Conservation (phyloP, 176 grass and related monocot genomes). For the Triticum turgidum region DNA sequence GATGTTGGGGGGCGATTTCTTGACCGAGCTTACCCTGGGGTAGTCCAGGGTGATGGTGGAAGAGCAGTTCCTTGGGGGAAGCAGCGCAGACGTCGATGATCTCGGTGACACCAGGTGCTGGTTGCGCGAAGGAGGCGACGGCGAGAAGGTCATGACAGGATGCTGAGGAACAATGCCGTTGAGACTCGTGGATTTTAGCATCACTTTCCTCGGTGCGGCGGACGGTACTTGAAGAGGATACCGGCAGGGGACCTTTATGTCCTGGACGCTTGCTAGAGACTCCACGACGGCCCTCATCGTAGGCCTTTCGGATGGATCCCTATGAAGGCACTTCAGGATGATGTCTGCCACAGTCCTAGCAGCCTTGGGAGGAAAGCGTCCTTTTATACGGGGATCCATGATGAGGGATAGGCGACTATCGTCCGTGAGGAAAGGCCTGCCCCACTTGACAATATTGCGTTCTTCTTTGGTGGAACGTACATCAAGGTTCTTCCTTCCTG, state of each 20-base stretch:
- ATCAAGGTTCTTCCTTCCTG: slow-evolving; percentile 86
- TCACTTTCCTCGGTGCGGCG: slow-evolving; percentile 58
- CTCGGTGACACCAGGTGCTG: slow-evolving; percentile 41
- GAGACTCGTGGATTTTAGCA: slow-evolving; percentile 88
- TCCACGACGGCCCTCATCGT: slow-evolving; percentile 86
- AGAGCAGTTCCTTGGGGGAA: slow-evolving; percentile 57
- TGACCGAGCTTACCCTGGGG: slow-evolving; percentile 48
- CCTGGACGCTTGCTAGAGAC: slow-evolving; percentile 57
- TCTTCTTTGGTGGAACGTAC: slow-evolving; percentile 70
- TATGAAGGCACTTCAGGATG: slow-evolving; percentile 78
- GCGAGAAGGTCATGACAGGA: slow-evolving; percentile 53
- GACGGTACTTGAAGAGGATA: slow-evolving; percentile 92
- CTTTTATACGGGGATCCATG: slow-evolving; percentile 91
- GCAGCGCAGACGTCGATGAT: slow-evolving; percentile 54
- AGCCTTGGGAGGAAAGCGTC: slow-evolving; percentile 84
- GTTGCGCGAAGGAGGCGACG: slow-evolving; percentile 44
- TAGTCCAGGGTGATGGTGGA: slow-evolving; percentile 62
- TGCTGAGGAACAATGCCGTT: slow-evolving; percentile 64
- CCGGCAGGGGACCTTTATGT: slow-evolving; percentile 75
- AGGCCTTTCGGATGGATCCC: slow-evolving; percentile 81
- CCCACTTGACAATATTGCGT: slow-evolving; percentile 86
- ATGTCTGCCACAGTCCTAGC: slow-evolving; percentile 77
- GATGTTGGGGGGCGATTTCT: slow-evolving; percentile 42
- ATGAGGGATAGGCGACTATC: slow-evolving; percentile 92
- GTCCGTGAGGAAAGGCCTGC: slow-evolving; percentile 79